These are phyloP conservation scores for Chamaenerion angustifolium DNA, from an alignment of 345 rosid genomes.

Conservation along the genomic window DNA sequence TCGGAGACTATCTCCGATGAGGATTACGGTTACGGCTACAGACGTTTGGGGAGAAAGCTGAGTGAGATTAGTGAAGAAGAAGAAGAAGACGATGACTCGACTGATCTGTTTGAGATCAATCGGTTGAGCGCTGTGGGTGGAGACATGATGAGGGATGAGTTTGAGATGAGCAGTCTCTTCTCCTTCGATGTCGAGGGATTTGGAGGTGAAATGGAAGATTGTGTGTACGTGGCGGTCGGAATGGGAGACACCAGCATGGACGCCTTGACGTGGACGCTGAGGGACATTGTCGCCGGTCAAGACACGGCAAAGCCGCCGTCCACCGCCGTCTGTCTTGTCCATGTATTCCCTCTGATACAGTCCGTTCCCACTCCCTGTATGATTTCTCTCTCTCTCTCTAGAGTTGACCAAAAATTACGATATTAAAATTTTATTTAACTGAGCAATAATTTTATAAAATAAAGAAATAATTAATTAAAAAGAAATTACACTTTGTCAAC, in stretches of 20 bases:
- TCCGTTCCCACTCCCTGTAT: conserved; percentile 10
- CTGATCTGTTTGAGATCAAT: conserved; percentile 22
- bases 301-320: conserved; percentile 14
- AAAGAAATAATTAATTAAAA: too few species aligned
- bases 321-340: conserved; percentile 8
- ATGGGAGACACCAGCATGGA: conserved; percentile 65
- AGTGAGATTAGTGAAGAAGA: conserved; percentile 4
- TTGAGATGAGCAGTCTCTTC: conserved; percentile 19
- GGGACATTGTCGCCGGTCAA: conserved; percentile 11
- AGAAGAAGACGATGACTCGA: conserved; percentile 15
- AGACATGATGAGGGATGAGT: conserved; percentile 18
- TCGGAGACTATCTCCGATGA: neutral
- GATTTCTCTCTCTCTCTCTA: neutral
- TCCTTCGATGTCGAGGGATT: conserved; percentile 17
- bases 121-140: conserved; percentile 2
- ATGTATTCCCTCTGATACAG: conserved; percentile 9
- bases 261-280: conserved; percentile 63
- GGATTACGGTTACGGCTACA: neutral
- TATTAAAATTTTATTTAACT: neutral
- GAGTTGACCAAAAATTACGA: neutral
- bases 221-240: conserved; percentile 62
- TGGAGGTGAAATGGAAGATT: conserved; percentile 21
- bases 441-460: too few species aligned
- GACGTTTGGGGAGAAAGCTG: neutral
- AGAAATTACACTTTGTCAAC: too few species aligned